Conservation (phyloP, 1,284 basidiomycete genomes). For the Apiotrichum siamense region DNA sequence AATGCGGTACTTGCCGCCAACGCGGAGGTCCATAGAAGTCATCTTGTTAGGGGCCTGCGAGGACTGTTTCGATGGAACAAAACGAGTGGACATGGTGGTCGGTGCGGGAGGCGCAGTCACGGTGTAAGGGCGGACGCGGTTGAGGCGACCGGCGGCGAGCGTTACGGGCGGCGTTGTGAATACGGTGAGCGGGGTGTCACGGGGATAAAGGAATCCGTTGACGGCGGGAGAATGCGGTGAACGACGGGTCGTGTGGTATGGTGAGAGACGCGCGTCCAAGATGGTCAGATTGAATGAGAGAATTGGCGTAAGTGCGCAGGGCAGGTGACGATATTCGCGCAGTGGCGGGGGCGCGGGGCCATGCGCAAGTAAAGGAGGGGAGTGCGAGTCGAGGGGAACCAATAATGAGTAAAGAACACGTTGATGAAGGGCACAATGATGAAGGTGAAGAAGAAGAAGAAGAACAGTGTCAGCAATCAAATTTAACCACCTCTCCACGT, state of each 20-base stretch:
- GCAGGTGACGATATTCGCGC: neutral
- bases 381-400: neutral
- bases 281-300: too few species aligned
- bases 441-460: neutral
- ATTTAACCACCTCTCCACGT: conserved; percentile 9
- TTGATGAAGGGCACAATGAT: neutral
- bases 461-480: conserved; percentile 11
- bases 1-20: conserved; percentile 96
- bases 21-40: conserved; percentile 75
- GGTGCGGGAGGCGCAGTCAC: neutral
- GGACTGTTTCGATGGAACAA: conserved; percentile 6
- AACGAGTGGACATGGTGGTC: conserved; percentile 11
- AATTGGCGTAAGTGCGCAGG: neutral
- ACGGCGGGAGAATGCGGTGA: neutral
- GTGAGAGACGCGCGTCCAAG: too few species aligned
- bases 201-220: neutral
- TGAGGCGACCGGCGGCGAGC: neutral
- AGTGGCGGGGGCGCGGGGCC: too few species aligned
- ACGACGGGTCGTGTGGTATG: too few species aligned
- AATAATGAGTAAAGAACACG: neutral
- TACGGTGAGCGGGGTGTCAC: neutral
- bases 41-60: conserved; percentile 27
- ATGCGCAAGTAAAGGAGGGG: neutral
- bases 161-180: conserved; percentile 1
- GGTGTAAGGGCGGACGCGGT: neutral